Conservation (phyloP, 345 rosid genomes). For the Salix dunnii region DNA sequence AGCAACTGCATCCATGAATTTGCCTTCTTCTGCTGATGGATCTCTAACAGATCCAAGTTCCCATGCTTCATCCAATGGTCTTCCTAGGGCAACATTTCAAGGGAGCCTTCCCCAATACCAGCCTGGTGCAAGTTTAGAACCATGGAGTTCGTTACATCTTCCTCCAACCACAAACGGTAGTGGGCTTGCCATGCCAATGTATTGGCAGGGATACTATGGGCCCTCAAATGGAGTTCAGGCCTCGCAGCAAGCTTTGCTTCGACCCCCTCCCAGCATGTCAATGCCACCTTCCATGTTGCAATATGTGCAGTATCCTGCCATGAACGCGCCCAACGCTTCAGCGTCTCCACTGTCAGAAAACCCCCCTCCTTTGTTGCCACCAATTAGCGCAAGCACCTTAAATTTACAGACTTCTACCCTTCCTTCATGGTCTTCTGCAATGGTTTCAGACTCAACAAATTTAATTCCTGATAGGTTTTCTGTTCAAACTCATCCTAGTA, state of each 20-base stretch:
- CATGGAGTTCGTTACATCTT: constrained; percentile 29
- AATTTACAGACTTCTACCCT: constrained; percentile 21
- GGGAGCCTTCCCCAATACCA: constrained; percentile 34
- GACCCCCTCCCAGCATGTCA: constrained; percentile 32
- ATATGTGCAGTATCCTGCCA: constrained; percentile 29
- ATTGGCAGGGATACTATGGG: constrained; percentile 47
- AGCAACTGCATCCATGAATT: constrained; percentile 21
- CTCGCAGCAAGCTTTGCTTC: constrained; percentile 40
- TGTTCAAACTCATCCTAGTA: constrained; percentile 20
- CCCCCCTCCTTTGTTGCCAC: constrained; percentile 25
- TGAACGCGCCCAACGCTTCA: constrained; percentile 24
- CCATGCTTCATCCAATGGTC: constrained; percentile 22
- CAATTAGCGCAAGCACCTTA: constrained; percentile 11
- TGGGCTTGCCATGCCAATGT: constrained; percentile 45
- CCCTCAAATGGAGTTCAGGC: constrained; percentile 29
- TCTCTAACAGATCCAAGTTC: constrained; percentile 22
- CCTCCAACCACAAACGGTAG: constrained; percentile 23
- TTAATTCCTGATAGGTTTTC: constrained; percentile 24
- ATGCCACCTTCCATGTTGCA: constrained; percentile 35
- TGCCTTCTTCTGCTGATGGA: constrained; percentile 34
- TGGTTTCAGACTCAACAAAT: constrained; percentile 22
- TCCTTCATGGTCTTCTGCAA: constrained; percentile 18
- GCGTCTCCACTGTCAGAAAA: constrained; percentile 26
- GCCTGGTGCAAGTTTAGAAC: constrained; percentile 29
- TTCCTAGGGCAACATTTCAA: constrained; percentile 29